phyloP scores from a whole-genome alignment of 352 stramenopile species.

The Pythium aquatile region DNA sequence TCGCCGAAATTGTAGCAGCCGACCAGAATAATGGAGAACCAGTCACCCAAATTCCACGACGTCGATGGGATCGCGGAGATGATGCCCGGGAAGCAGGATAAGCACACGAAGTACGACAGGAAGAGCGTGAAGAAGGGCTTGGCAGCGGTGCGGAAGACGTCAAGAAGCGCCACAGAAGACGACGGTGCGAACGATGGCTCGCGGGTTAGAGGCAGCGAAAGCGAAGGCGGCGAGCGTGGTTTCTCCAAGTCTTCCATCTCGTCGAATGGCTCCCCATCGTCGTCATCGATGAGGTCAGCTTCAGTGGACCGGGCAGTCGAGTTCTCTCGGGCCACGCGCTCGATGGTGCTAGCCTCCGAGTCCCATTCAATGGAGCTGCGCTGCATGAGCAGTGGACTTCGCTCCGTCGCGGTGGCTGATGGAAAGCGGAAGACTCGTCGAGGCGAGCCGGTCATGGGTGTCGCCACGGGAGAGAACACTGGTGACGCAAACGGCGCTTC shows the following conservation, averaged over 20 bases:
- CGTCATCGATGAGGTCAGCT: slow-evolving; percentile 34
- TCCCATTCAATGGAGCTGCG: slow-evolving; percentile 22
- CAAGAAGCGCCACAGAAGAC: slow-evolving; percentile 31
- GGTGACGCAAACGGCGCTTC: slow-evolving; percentile 53
- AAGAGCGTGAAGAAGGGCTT: slow-evolving; percentile 82
- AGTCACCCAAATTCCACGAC: slow-evolving; percentile 53
- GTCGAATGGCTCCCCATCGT: slow-evolving; percentile 24
- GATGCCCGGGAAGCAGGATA: slow-evolving; percentile 79
- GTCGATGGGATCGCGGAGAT: slow-evolving; percentile 69
- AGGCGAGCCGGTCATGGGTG: slow-evolving; percentile 31
- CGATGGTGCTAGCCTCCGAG: slow-evolving; percentile 26
- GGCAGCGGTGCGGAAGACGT: slow-evolving; percentile 54
- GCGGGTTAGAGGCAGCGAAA: slow-evolving; percentile 28
- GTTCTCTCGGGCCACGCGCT: slow-evolving; percentile 17
- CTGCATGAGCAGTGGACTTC: slow-evolving; percentile 41
- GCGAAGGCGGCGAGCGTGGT: slow-evolving; percentile 14
- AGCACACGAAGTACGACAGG: slow-evolving; percentile 71
- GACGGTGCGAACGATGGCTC: slow-evolving; percentile 39
- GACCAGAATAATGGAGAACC: slow-evolving; percentile 76
- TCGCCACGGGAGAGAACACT: slow-evolving; percentile 54
- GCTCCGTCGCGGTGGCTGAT: slow-evolving; percentile 27
- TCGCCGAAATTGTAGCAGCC: slow-evolving; percentile 77
- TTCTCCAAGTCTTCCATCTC: slow-evolving; percentile 16
- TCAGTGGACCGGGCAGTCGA: slow-evolving; percentile 20
- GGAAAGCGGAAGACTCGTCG: slow-evolving; percentile 24